Evolutionary conservation across 169 alveolate species (phyloP).

Genomic region (Plasmodium yoelii): DNA sequence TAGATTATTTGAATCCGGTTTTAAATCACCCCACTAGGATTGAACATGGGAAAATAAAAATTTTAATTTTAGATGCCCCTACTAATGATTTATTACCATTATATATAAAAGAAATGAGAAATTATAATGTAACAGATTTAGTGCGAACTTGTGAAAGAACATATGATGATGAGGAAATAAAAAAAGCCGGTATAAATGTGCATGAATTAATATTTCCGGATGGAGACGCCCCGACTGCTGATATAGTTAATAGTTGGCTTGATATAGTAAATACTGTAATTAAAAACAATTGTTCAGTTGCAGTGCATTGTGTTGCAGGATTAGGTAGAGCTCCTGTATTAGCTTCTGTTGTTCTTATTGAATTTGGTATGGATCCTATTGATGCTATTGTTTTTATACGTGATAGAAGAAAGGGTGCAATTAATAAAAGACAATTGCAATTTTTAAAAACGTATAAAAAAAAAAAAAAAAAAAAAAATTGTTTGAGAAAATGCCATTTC

Average conservation of each 20-base stretch:
- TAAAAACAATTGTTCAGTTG: conserved; percentile 87
- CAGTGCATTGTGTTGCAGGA: conserved; percentile 96
- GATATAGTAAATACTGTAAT: conserved; percentile 84
- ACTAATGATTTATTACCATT: conserved; percentile 86
- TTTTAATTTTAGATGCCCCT: conserved; percentile 93
- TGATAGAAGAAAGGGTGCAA: conserved; percentile 91
- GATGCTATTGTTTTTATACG: conserved; percentile 91
- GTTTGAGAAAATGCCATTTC: conserved; percentile 78
- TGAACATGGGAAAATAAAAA: conserved; percentile 87
- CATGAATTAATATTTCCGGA: conserved; percentile 91
- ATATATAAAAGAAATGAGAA: conserved; percentile 87
- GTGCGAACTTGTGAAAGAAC: conserved; percentile 93
- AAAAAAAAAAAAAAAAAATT: conserved; percentile 74
- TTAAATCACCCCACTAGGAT: conserved; percentile 91
- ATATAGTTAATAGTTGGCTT: conserved; percentile 89
- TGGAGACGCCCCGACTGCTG: conserved; percentile 93
- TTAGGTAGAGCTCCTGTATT: conserved; percentile 95
- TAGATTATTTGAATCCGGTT: conserved; percentile 73
- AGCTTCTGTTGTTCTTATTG: conserved; percentile 92
- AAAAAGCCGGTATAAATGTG: conserved; percentile 83
- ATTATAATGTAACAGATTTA: conserved; percentile 88
- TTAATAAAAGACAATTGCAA: conserved; percentile 86
- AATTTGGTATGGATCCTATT: conserved; percentile 91
- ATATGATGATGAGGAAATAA: conserved; percentile 85
- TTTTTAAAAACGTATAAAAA: conserved; percentile 83